A percentile compares a stretch with the other conserved stretches of the same genome.
Evolutionary conservation across 352 stramenopile species (phyloP).

Genomic region (Globisporangium barbulae): DNA sequence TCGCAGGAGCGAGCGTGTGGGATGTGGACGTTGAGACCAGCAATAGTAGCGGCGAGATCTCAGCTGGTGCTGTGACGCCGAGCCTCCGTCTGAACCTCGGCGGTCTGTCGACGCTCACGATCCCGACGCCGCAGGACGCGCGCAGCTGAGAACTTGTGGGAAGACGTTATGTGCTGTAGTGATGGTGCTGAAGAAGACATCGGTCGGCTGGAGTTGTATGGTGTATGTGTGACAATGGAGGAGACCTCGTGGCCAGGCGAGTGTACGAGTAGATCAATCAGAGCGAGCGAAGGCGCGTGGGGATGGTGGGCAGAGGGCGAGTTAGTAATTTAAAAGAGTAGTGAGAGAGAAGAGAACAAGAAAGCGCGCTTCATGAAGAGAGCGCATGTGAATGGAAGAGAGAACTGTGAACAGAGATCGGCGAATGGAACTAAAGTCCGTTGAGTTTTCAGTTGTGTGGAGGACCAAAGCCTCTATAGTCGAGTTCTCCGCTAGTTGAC

Average conservation of each 20-base stretch:
- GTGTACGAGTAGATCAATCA: slow-evolving; percentile 2
- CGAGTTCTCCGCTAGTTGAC: no score
- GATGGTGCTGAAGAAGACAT: neutral
- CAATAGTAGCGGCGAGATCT: neutral
- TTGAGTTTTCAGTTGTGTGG: no score
- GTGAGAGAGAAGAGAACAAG: neutral
- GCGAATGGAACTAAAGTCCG: no score
- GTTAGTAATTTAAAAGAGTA: slow-evolving; percentile 11
- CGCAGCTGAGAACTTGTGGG: neutral
- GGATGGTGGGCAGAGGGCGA: neutral
- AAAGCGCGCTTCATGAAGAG: no score
- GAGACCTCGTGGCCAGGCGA: neutral
- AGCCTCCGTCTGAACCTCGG: slow-evolving; percentile 6
- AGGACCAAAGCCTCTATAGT: no score
- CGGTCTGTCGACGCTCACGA: slow-evolving; percentile 10
- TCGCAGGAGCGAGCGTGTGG: slow-evolving; percentile 1
- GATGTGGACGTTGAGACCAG: neutral
- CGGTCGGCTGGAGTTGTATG: neutral
- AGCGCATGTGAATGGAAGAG: no score
- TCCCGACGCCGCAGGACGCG: slow-evolving; percentile 11
- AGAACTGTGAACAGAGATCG: no score
- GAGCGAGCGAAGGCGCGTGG: neutral
- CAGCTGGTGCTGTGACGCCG: neutral
- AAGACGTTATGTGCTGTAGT: neutral
- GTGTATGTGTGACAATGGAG: neutral